phyloP scores from a whole-genome alignment of 2,329 filamentous ascomycete species.

The Apiospora kogelbergensis region DNA sequence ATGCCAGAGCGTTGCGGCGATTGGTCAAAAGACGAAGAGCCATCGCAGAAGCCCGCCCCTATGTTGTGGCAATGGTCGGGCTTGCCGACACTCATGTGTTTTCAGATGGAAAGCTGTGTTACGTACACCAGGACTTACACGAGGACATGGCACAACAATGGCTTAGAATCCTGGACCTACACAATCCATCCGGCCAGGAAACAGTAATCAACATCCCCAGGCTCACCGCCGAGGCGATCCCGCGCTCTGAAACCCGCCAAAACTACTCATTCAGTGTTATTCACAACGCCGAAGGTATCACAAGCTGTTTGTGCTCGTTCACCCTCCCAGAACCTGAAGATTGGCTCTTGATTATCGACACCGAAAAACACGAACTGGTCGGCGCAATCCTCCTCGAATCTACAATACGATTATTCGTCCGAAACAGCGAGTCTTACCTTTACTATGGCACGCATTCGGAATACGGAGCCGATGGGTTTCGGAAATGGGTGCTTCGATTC shows the following conservation, averaged over 20 bases:
- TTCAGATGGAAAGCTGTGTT: slow-evolving; percentile 63
- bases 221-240: slow-evolving; percentile 37
- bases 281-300: slow-evolving; percentile 55
- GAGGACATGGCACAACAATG: slow-evolving; percentile 35
- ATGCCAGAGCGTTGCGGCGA: slow-evolving; percentile 55
- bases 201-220: slow-evolving; percentile 53
- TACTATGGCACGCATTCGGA: slow-evolving; percentile 66
- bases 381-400: slow-evolving; percentile 42
- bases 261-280: slow-evolving; percentile 53
- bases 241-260: slow-evolving; percentile 32
- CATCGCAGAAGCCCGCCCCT: slow-evolving; percentile 61
- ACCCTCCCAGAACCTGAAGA: slow-evolving; percentile 35
- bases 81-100: slow-evolving; percentile 63
- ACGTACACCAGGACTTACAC: slow-evolving; percentile 55
- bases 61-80: slow-evolving; percentile 58
- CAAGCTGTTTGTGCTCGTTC: slow-evolving; percentile 57
- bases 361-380: slow-evolving; percentile 39
- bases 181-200: slow-evolving; percentile 47
- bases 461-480: slow-evolving; percentile 50
- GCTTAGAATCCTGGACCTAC: slow-evolving; percentile 61
- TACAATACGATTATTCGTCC: slow-evolving; percentile 62
- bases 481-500: slow-evolving; percentile 62
- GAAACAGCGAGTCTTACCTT: slow-evolving; percentile 60
- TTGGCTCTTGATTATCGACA: slow-evolving; percentile 55
- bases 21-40: slow-evolving; percentile 62